Evolutionary conservation across 2,329 filamentous ascomycete genomes (phyloP).

Genomic region (Neofusicoccum ribis): DNA sequence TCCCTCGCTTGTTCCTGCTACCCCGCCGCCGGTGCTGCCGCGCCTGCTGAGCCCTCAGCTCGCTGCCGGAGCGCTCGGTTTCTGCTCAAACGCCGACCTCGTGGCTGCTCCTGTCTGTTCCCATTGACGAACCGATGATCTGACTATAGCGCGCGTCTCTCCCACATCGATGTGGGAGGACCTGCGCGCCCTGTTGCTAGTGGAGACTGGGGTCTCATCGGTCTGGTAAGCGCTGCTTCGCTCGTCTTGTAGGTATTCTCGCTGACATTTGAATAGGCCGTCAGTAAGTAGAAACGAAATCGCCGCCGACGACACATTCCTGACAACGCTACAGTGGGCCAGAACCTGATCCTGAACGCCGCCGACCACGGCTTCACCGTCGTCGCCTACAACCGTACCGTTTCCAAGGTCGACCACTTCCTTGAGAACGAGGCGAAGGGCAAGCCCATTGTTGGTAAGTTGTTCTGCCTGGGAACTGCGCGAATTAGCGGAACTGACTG

Average conservation of each 20-base stretch:
- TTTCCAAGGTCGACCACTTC: slow-evolving; percentile 96
- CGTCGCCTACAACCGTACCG: slow-evolving; percentile 97
- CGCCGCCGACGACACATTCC: neutral
- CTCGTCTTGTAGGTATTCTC: neutral
- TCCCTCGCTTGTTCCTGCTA: slow-evolving; percentile 8
- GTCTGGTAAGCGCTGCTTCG: slow-evolving; percentile 40
- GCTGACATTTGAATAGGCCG: slow-evolving; percentile 11
- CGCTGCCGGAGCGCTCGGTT: slow-evolving; percentile 13
- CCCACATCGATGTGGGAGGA: slow-evolving; percentile 24
- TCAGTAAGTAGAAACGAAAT: slow-evolving; percentile 18
- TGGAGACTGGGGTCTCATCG: slow-evolving; percentile 57
- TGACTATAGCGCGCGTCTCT: slow-evolving; percentile 24
- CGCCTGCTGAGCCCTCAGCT: slow-evolving; percentile 12
- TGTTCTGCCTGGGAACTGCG: neutral
- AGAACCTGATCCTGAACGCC: slow-evolving; percentile 58
- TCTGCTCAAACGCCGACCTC: slow-evolving; percentile 11
- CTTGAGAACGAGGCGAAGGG: slow-evolving; percentile 70
- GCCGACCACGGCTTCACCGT: slow-evolving; percentile 79
- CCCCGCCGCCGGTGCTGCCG: slow-evolving; percentile 21
- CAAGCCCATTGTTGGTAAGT: slow-evolving; percentile 73
- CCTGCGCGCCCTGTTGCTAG: slow-evolving; percentile 22
- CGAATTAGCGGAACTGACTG: neutral
- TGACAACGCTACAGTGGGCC: slow-evolving; percentile 41
- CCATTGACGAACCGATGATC: slow-evolving; percentile 20
- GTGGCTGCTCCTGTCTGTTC: neutral